Percentiles rank a stretch among this genome's conserved stretches.
Evolutionary conservation across 495 filamentous ascomycete genomes (phyloP).

Genomic region (Trichoderma asperelloides): DNA sequence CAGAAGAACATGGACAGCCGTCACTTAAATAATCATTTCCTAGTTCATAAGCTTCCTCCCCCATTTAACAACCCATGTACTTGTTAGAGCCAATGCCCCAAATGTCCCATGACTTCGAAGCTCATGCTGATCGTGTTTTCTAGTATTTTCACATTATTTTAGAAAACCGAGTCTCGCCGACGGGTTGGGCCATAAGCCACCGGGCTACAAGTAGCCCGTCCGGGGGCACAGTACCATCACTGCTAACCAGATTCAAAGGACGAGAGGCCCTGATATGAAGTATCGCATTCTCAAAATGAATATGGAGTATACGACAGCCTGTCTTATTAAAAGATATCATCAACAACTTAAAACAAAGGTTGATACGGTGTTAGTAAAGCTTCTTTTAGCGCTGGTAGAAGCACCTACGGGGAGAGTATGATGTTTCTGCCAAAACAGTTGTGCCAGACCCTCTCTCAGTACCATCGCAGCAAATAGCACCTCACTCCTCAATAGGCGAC

Average conservation of each 20-base stretch:
- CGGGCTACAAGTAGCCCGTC: background rate
- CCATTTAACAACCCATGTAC: too few relatives aligned
- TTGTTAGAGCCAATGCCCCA: too few relatives aligned
- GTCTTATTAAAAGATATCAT: background rate
- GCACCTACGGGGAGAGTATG: background rate
- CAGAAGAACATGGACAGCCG: too few relatives aligned
- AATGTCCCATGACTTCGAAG: too few relatives aligned
- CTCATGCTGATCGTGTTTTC: too few relatives aligned
- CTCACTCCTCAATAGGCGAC: background rate
- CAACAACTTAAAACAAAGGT: background rate
- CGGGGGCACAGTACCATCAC: background rate
- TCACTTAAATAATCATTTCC: too few relatives aligned
- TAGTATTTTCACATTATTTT: too few relatives aligned
- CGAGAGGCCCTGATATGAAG: background rate
- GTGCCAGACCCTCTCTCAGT: background rate
- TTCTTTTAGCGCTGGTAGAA: background rate
- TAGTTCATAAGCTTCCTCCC: too few relatives aligned
- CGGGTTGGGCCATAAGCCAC: background rate
- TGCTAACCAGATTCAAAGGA: background rate
- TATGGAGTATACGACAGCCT: background rate
- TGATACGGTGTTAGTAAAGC: background rate
- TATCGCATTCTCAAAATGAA: background rate
- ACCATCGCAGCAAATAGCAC: background rate
- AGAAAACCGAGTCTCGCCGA: background rate
- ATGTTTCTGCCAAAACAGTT: background rate